Evolutionary conservation across 768 basidiomycete genomes (phyloP), one percentile per base, ranked within the genome.

Genomic region (Boletus patriciae): DNA sequence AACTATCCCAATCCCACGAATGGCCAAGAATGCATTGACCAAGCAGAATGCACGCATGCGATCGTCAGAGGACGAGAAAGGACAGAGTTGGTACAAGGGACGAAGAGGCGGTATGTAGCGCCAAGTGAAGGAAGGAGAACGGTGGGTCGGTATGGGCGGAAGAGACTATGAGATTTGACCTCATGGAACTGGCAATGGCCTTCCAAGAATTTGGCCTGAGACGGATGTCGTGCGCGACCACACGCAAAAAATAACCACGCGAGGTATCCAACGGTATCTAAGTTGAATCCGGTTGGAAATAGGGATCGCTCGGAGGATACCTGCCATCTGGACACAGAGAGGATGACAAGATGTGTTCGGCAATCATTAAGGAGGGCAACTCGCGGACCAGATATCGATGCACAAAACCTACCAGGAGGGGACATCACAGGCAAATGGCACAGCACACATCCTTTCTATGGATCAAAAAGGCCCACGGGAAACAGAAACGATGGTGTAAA

Each of bases 1-100:
- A 31, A 48, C 55, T 42, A 47, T 27, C 40, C 33, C 46, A 45
- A n/a, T n/a, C n/a, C n/a, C n/a, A 45, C 67, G 46, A 50, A 68
- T 29, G 57, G 59, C 55, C 29, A 65, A 13, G 56, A 66, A 31
- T 50, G 50, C 23, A n/a, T 15, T 21, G 27, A 49, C 2, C 48
- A 45, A 42, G 46, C 29, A 48, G 46, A 60, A 38, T 37, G 48
- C 21, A 34, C 29, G 47, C 67, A 66, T 58, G 9, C n/a, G 50
- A 47, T 40, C 16, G 25, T 23, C 43, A 27, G 46, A 49, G 21
- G 42, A 36, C 34, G 25, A 51, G 44, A 46, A 59, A 55, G 16
- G 50, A 58, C 34, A 40, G 52, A 46, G 29, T 55, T 46, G 34
- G 19, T 25, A 37, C 21, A 49, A 38, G 37, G 55, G 46, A 44